Conservation (phyloP, 805 yeast species). For the Ogataea kodamae region DNA sequence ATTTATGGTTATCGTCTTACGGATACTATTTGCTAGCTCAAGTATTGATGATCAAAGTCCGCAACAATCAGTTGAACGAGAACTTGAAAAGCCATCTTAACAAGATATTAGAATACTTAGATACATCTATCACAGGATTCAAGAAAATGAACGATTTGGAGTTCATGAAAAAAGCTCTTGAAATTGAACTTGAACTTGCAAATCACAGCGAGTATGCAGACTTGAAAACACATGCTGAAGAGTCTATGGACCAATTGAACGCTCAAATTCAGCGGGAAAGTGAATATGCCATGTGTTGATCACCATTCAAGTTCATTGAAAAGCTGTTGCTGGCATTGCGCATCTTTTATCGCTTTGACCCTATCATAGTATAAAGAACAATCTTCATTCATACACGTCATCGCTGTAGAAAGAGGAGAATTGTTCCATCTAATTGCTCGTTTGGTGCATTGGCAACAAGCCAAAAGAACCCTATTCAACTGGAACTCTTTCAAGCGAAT, state of each 20-base stretch:
- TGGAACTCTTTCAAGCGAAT: conserved; percentile 28
- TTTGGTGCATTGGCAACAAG: conserved; percentile 39
- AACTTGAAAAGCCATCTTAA: conserved; percentile 15
- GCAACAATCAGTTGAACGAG: neutral
- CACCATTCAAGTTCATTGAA: conserved; percentile 25
- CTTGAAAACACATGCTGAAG: conserved; percentile 32
- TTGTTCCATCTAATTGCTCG: conserved; percentile 14
- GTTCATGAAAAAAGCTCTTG: conserved; percentile 39
- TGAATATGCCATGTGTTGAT: conserved; percentile 20
- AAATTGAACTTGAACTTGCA: conserved; percentile 39
- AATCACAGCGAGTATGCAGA: conserved; percentile 28
- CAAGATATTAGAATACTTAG: conserved; percentile 37
- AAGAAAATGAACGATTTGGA: conserved; percentile 36
- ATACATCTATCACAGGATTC: conserved; percentile 43
- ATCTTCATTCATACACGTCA: conserved; percentile 56
- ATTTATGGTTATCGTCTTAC: conserved; percentile 38
- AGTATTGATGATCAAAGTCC: conserved; percentile 20
- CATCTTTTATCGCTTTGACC: conserved; percentile 37
- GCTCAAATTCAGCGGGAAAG: conserved; percentile 30
- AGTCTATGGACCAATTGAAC: conserved; percentile 30
- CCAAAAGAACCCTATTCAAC: conserved; percentile 26
- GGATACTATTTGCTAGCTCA: conserved; percentile 35
- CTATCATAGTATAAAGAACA: conserved; percentile 61
- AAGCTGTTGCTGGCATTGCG: conserved; percentile 16
- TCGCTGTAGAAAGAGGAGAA: conserved; percentile 28